Evolutionary conservation across 1,139 yeast genomes (phyloP).

Genomic region (Yamadazyma atmosphaerica): DNA sequence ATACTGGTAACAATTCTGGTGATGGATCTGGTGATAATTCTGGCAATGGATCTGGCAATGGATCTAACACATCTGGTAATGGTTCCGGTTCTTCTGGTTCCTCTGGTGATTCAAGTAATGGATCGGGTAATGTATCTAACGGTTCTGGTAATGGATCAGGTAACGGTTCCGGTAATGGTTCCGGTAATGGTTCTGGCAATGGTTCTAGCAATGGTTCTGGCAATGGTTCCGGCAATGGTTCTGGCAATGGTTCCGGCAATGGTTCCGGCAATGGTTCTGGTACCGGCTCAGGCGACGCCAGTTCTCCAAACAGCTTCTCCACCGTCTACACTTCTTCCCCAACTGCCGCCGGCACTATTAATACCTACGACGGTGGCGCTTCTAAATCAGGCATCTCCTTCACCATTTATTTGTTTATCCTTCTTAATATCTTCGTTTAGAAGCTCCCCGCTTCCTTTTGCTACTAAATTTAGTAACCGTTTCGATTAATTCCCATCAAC

Average conservation of each 20-base stretch:
- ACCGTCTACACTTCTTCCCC: constrained; percentile 1
- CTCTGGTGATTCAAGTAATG: neutral
- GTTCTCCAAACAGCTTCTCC: neutral
- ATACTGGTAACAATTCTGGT: neutral
- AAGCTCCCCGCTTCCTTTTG: neutral
- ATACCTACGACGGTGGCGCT: constrained; percentile 37
- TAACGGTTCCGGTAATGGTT: neutral
- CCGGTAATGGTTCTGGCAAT: neutral
- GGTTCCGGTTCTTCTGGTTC: too few relatives aligned
- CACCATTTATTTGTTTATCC: neutral
- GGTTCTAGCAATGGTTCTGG: neutral
- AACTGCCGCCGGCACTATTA: constrained; percentile 19
- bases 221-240: neutral
- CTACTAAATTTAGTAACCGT: too few relatives aligned
- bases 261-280: constrained; percentile 1
- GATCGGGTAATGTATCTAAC: neutral
- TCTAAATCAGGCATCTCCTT: neutral
- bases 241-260: neutral
- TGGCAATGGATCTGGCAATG: neutral
- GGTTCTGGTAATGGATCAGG: neutral
- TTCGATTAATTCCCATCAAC: too few relatives aligned
- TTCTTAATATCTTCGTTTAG: neutral
- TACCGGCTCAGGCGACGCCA: neutral
- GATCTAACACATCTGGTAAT: neutral
- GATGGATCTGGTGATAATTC: neutral